A percentile compares a stretch with the other conserved stretches of the same genome.
Evolutionary conservation across 768 basidiomycete genomes (phyloP).

Genomic region (Trametes maxima): DNA sequence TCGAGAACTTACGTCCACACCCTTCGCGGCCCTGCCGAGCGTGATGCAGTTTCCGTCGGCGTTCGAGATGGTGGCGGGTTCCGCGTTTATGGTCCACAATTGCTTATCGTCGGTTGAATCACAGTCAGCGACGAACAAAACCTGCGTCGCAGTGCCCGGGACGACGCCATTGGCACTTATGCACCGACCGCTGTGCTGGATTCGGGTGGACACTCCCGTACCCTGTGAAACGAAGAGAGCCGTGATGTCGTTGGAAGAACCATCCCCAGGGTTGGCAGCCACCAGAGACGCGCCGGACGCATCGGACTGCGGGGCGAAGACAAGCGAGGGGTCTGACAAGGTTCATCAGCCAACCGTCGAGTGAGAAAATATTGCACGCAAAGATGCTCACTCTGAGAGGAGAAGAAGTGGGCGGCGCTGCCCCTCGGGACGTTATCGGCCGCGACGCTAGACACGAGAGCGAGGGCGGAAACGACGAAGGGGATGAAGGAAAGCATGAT

Average conservation of each 20-base stretch:
- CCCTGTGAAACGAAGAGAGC: slow-evolving; percentile 3
- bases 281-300: not conserved
- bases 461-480: slow-evolving; percentile 1
- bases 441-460: slow-evolving; percentile 3
- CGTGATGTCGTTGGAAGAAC: slow-evolving; percentile 10
- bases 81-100: slow-evolving; percentile 17
- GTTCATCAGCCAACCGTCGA: not conserved
- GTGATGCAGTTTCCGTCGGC: slow-evolving; percentile 21
- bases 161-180: slow-evolving; percentile 17
- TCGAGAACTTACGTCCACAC: slow-evolving; percentile 2
- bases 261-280: slow-evolving; percentile 8
- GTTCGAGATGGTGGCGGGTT: slow-evolving; percentile 17
- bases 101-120: slow-evolving; percentile 9
- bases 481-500: slow-evolving; percentile 4
- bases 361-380: too few relatives aligned
- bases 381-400: slow-evolving; percentile 3
- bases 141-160: slow-evolving; percentile 6
- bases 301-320: not conserved
- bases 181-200: slow-evolving; percentile 12
- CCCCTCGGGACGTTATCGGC: slow-evolving; percentile 12
- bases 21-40: slow-evolving; percentile 13
- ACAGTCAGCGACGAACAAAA: slow-evolving; percentile 14
- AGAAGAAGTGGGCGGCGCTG: slow-evolving; percentile 16
- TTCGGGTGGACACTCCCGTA: slow-evolving; percentile 8
- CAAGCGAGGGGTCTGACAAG: slow-evolving; percentile 1